Evolutionary conservation across 495 filamentous ascomycete species (phyloP).

Genomic region (Tetracladium marchalianum): DNA sequence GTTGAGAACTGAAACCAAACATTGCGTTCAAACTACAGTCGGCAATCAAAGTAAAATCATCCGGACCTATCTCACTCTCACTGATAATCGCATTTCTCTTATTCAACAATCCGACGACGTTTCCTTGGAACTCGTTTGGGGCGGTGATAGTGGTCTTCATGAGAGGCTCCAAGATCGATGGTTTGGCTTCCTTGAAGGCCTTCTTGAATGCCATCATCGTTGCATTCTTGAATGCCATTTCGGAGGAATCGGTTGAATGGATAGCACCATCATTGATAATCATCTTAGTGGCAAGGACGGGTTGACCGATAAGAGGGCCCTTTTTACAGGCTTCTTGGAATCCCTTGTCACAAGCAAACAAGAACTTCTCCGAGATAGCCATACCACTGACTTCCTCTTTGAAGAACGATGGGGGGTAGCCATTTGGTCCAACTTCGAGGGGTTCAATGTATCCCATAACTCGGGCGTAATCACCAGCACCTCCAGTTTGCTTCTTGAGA

Average conservation of each 20-base stretch:
- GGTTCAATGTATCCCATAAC: slow-evolving; percentile 93
- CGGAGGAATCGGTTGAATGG: slow-evolving; percentile 95
- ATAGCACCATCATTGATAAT: slow-evolving; percentile 94
- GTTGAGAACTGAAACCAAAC: slow-evolving; percentile 89
- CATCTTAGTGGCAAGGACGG: slow-evolving; percentile 83
- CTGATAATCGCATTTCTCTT: slow-evolving; percentile 93
- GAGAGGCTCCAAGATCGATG: slow-evolving; percentile 81
- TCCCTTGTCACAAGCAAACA: slow-evolving; percentile 93
- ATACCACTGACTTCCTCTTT: slow-evolving; percentile 82
- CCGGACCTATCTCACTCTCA: slow-evolving; percentile 88
- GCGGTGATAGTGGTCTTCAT: slow-evolving; percentile 98
- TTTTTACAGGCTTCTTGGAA: slow-evolving; percentile 78
- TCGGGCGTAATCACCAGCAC: slow-evolving; percentile 91
- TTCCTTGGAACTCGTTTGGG: slow-evolving; percentile 96
- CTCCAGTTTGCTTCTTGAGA: slow-evolving; percentile 93
- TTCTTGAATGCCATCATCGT: slow-evolving; percentile 97
- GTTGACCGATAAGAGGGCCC: slow-evolving; percentile 89
- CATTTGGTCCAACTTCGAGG: slow-evolving; percentile 59
- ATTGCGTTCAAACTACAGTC: slow-evolving; percentile 91
- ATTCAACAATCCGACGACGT: slow-evolving; percentile 87
- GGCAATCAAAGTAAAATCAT: slow-evolving; percentile 91
- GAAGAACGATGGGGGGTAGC: slow-evolving; percentile 41
- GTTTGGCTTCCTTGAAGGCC: slow-evolving; percentile 70
- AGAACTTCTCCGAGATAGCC: slow-evolving; percentile 89
- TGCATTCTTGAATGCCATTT: slow-evolving; percentile 96